phyloP scores from a whole-genome alignment of 2,329 filamentous ascomycete genomes.

The Trichoderma sp. region DNA sequence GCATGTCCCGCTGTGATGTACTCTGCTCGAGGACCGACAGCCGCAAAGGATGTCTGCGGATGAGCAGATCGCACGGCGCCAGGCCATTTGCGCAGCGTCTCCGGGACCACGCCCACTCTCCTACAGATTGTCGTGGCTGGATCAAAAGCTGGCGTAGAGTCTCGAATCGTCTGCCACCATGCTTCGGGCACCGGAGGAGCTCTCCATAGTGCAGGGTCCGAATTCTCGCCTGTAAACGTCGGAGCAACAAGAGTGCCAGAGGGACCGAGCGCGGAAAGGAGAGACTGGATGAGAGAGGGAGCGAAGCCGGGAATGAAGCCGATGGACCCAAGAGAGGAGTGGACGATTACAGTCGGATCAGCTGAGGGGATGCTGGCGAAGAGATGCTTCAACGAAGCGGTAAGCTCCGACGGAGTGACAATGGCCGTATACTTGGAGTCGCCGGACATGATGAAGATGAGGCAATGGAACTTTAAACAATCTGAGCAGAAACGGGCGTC shows the following conservation, averaged over 20 bases:
- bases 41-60: conserved; percentile 32
- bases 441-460: neutral
- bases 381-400: neutral
- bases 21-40: conserved; percentile 25
- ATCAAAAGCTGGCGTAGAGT: conserved; percentile 29
- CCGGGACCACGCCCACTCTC: conserved; percentile 28
- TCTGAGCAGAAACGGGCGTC: too few species aligned
- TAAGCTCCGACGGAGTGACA: neutral
- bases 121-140: conserved; percentile 18
- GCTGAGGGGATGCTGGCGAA: neutral
- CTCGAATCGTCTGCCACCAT: conserved; percentile 31
- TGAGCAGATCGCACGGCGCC: conserved; percentile 30
- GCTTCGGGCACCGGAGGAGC: conserved; percentile 29
- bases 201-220: conserved; percentile 29
- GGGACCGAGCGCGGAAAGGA: neutral
- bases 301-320: neutral
- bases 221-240: conserved; percentile 30
- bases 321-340: neutral
- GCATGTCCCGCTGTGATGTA: neutral
- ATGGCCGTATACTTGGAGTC: neutral
- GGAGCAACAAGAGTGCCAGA: conserved; percentile 31
- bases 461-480: neutral
- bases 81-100: conserved; percentile 31
- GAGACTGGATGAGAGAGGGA: neutral
- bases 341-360: neutral